phyloP scores from a whole-genome alignment of 2,329 filamentous ascomycete species.

The Fusarium abutilonis region DNA sequence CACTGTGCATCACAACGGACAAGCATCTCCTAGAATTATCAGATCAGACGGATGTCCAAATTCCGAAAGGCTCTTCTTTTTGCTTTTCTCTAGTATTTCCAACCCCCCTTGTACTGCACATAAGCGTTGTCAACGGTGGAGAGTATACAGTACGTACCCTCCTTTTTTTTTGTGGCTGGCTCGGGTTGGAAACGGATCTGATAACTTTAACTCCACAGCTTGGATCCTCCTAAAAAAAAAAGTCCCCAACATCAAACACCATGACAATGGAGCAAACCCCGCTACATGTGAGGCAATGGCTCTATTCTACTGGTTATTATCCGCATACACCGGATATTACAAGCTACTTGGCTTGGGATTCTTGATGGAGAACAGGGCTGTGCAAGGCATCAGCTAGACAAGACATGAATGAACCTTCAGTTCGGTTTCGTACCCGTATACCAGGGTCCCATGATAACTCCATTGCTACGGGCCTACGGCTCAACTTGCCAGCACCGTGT shows the following conservation, averaged over 20 bases:
- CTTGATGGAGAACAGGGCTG: conserved; percentile 20
- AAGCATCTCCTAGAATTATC: conserved; percentile 11
- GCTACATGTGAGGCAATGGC: conserved; percentile 9
- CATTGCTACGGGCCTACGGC: neutral
- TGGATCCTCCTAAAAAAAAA: conserved; percentile 14
- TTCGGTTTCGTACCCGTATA: conserved; percentile 6
- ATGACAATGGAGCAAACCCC: conserved; percentile 34
- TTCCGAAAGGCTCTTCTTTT: conserved; percentile 2
- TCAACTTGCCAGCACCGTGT: conserved; percentile 10
- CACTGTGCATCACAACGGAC: conserved; percentile 14
- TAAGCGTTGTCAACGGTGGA: neutral
- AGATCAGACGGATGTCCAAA: conserved; percentile 20
- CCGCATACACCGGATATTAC: conserved; percentile 4
- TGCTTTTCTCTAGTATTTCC: neutral
- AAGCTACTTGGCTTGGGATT: conserved; percentile 8
- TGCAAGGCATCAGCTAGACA: neutral
- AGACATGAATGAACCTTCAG: conserved; percentile 7
- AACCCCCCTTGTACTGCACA: neutral
- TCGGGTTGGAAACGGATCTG: conserved; percentile 42
- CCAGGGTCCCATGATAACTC: neutral
- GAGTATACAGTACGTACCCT: neutral
- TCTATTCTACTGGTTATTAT: conserved; percentile 22
- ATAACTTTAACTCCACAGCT: conserved; percentile 47
- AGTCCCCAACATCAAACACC: conserved; percentile 27
- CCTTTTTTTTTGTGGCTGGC: conserved; percentile 25